Evolutionary conservation across 148 eudicot genomes (phyloP), one percentile per base, ranked within the genome.

Genomic region (Rhododendron williamsianum): DNA sequence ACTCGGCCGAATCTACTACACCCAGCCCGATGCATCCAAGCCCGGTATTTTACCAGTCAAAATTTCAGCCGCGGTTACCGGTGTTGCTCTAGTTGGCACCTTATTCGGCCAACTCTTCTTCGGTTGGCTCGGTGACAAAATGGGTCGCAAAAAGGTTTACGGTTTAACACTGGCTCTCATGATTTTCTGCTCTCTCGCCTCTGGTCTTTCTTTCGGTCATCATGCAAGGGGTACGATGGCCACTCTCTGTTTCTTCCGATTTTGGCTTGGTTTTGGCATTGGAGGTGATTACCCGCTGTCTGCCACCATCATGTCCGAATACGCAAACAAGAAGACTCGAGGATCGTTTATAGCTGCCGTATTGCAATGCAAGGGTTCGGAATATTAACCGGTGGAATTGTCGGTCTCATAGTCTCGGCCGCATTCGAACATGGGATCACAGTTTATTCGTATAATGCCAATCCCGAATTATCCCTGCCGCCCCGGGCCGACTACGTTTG

Each of bases 341-440:
- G 95, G 95, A 0, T 92, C 93, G 0, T 93, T 93, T 48, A 90
- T 93, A 54, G 92, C 93, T 1, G 95, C 93, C 0, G 95, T 93
- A 41, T 91, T 58, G 95, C 93, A 0, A 93, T 93, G 95, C 95
- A 93, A 85, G 93, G 95, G 48, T 90, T 93, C 19, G 95, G 95
- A 3, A 93, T 90, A 65, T 69, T 93, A 81, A 88, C 95, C 0
- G 91, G 92, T 54, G 95, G 95, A 2, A 84, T 93, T 3, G 18
- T 93, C 30, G 92, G 92, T 2, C 72, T 93, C 4, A 86, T 89
- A 15, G 87, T 93, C 13, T 86, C 91, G 0, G 38, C 90, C 2
- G 85, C 91, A 13, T 93, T 93, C 54, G 86, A 91, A 86, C 74
- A 88, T 0, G 80, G 69, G 3, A 91, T 73, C 46, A 89, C 88